Evolutionary conservation across 1,284 basidiomycete genomes (phyloP), one percentile per base, ranked within the genome.

Genomic region (Golubevia pallescens): DNA sequence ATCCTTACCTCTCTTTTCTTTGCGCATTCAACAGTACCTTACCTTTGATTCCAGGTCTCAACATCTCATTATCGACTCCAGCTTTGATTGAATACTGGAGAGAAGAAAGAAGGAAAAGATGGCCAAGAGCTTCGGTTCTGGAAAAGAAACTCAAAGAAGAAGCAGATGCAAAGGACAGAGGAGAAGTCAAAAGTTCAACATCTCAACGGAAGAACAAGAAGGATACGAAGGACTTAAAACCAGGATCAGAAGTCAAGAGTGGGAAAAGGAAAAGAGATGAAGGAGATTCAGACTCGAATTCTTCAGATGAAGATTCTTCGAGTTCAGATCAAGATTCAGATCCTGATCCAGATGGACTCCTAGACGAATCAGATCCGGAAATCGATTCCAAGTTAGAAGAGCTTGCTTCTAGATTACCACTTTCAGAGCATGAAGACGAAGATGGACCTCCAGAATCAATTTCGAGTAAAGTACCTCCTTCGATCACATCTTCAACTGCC

Each of bases 31-130:
- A 3, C 7, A 38, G 21, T n/a, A 78, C 80, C 57, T 74, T 74
- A 8, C 76, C 78, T 2, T 58, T 77, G 21, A 84, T 85, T 16
- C 58, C 71, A 7, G 82, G 82, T 3, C 78, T 85, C 53, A 85
- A 81, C 58, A 83, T 85, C 52, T 69, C 69, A 56, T 73, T 85
- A 21, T 63, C 76, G 63, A 78, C 80, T 23, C 81, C 81, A 1
- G 77, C 80, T 62, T 73, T 85, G 20, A 69, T 84, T 32, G 71
- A 69, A n/a, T 73, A 84, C 51, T 85, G 82, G 82, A 74, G 80
- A 55, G 67, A 62, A n/a, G 80, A 85, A 62, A 68, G 82, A 16
- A 74, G 75, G 58, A 85, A 85, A 57, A 68, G 82, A 28, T 85
- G 75, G 72, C 82, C 82, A 0, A 82, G 74, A 0, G 66, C 66